These are phyloP conservation scores for Drosera capensis DNA, from an alignment of 148 eudicot genomes.

Conservation along the genomic window DNA sequence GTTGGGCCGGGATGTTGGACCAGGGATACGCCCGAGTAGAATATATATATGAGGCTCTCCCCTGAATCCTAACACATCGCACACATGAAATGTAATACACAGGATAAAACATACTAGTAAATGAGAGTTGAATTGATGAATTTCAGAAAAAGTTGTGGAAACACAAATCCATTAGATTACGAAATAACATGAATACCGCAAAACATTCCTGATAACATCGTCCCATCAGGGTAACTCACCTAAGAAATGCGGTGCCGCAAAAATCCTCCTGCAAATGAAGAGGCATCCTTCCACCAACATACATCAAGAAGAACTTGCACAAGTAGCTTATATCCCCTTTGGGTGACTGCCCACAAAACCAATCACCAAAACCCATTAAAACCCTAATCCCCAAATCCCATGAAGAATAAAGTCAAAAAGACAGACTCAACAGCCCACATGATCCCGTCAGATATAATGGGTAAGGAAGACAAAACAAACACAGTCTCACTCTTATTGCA, in stretches of 20 bases:
- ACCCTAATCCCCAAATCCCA: not conserved
- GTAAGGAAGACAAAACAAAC: too few relatives aligned
- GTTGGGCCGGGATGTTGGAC: too few relatives aligned
- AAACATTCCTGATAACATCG: not conserved
- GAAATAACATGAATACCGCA: not conserved
- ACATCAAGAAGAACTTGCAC: conserved; percentile 88
- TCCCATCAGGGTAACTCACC: conserved; percentile 20
- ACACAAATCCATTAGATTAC: not conserved
- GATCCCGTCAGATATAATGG: too few relatives aligned
- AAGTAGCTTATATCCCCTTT: conserved; percentile 95
- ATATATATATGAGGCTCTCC: too few relatives aligned
- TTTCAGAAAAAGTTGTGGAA: too few relatives aligned
- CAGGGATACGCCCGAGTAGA: too few relatives aligned
- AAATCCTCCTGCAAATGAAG: conserved; percentile 97
- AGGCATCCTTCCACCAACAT: conserved; percentile 88
- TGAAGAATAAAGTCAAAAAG: not conserved
- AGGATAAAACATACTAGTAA: too few relatives aligned
- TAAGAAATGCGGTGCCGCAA: conserved; percentile 94
- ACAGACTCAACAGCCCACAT: too few relatives aligned
- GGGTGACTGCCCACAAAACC: conserved; percentile 57
- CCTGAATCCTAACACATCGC: too few relatives aligned
- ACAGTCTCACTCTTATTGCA: too few relatives aligned
- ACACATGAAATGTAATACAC: too few relatives aligned
- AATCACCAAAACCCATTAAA: conserved; percentile 1
- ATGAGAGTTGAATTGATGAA: too few relatives aligned